Base-by-base conservation (phyloP, 192 early-diverging fungal genomes). In the Entophlyctis luteolus region DNA sequence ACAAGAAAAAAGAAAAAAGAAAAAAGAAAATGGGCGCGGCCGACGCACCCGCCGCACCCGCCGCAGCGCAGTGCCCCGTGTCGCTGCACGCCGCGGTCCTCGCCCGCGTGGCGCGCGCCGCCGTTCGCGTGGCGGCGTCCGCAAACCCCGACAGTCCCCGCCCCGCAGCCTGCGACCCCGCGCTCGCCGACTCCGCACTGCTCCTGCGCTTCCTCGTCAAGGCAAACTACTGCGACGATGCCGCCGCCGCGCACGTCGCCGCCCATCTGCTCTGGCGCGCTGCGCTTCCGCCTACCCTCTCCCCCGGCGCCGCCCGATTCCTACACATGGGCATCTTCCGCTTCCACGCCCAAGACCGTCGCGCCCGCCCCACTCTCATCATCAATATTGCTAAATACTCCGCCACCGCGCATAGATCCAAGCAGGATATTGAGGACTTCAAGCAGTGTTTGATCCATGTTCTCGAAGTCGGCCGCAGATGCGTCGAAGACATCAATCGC, bases 251-350 rank as follows among this genome's bases (percentile, higher is more conserved):
- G 10, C n/a, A n/a, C 39, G 10, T 42, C 39, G n/a, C n/a, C n/a
- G n/a, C n/a, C n/a, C n/a, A n/a, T n/a, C n/a, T n/a, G n/a, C n/a
- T n/a, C n/a, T n/a, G n/a, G 39, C 39, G 39, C 39, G 39, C 39
- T n/a, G 39, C 39, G 10, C 39, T 42, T n/a, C 8, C 39, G 10
- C 39, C 39, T 8, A n/a, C n/a, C n/a, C n/a, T n/a, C n/a, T n/a
- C n/a, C n/a, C n/a, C n/a, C n/a, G n/a, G n/a, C n/a, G 39, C 39
- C 39, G 39, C 39, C 10, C 39, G 39, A 3, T 65, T 59, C 28
- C 59, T 71, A n/a, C 42, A 67, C 16, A 28, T 71, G 12, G 74
- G 76, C 22, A 58, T 78, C 16, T 76, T 81, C 53, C 47, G 68
- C 6, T 78, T 77, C 52, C 65, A 58, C 28, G 72, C 68, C 29